Percentiles rank a stretch among this genome's conserved stretches.
phyloP scores from a whole-genome alignment of 768 basidiomycete species.

The Naematelia aurantialba region DNA sequence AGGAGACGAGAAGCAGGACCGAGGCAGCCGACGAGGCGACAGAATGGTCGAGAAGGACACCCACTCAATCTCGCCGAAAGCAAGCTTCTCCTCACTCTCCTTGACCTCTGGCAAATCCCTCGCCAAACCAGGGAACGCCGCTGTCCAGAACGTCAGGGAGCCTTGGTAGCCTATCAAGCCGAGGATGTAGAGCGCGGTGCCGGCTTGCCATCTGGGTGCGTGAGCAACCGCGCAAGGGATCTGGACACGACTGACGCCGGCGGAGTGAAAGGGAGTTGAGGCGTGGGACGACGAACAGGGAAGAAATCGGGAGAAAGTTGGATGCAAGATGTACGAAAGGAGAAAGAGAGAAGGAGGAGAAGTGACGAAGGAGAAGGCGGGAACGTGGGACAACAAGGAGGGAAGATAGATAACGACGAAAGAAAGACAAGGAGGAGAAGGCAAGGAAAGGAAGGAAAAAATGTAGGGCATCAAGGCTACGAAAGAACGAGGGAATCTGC shows the following conservation, averaged over 20 bases:
- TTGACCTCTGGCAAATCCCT: constrained; percentile 68
- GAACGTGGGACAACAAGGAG: neutral
- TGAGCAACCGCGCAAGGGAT: too few species aligned
- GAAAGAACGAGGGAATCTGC: neutral
- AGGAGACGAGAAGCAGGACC: neutral
- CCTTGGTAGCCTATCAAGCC: constrained; percentile 73
- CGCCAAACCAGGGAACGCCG: constrained; percentile 73
- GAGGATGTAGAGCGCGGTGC: constrained; percentile 32
- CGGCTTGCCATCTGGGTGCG: constrained; percentile 37
- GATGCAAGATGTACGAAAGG: too few species aligned
- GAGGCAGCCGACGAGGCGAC: neutral
- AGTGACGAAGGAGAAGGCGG: neutral
- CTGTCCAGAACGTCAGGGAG: constrained; percentile 75
- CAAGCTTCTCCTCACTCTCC: constrained; percentile 43
- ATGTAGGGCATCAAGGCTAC: neutral
- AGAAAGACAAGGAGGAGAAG: neutral
- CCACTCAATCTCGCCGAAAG: constrained; percentile 33
- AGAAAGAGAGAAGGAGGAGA: neutral
- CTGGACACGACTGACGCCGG: too few species aligned
- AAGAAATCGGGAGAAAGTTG: too few species aligned
- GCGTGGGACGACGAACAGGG: too few species aligned
- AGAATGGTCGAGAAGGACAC: neutral
- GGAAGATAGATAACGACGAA: neutral
- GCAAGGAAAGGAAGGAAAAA: neutral
- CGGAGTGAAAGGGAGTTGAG: too few species aligned